These are phyloP conservation scores for Peronospora farinosa DNA, from an alignment of 352 stramenopile genomes.

Conservation along the genomic window DNA sequence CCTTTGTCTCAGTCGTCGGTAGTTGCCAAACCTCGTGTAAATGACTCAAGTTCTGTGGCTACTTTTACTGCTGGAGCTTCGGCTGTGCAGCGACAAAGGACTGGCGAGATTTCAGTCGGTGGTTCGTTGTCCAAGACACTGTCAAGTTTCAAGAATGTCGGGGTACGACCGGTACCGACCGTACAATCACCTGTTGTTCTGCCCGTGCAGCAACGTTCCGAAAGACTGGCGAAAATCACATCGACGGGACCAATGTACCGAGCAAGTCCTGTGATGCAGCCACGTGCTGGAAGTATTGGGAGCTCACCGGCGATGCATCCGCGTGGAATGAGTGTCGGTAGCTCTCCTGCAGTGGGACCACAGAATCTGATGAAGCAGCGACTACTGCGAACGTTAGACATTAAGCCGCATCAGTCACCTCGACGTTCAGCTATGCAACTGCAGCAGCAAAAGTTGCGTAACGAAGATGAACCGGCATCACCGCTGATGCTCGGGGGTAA, in stretches of 20 bases:
- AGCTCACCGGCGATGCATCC: slow-evolving; percentile 19
- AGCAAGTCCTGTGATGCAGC: slow-evolving; percentile 47
- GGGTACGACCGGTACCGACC: slow-evolving; percentile 7
- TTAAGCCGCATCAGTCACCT: slow-evolving; percentile 73
- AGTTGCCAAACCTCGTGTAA: background rate
- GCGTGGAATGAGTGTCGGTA: slow-evolving; percentile 15
- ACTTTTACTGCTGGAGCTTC: background rate
- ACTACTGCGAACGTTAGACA: slow-evolving; percentile 54
- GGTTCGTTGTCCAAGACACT: slow-evolving; percentile 16
- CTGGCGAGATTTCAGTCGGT: slow-evolving; percentile 23
- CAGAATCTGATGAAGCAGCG: slow-evolving; percentile 31
- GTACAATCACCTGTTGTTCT: slow-evolving; percentile 39
- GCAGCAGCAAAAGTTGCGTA: slow-evolving; percentile 26
- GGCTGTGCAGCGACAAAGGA: slow-evolving; percentile 3
- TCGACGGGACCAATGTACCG: slow-evolving; percentile 41
- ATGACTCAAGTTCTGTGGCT: slow-evolving; percentile 1
- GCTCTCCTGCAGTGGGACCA: slow-evolving; percentile 10
- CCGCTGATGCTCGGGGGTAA: slow-evolving; percentile 30
- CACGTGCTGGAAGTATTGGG: slow-evolving; percentile 25
- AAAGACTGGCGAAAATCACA: slow-evolving; percentile 63
- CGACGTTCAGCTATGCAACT: slow-evolving; percentile 42
- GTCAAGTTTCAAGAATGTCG: slow-evolving; percentile 7
- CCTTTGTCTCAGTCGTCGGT: background rate
- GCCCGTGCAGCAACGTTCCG: slow-evolving; percentile 38
- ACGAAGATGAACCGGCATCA: slow-evolving; percentile 16